A percentile compares a stretch with the other conserved stretches of the same genome.
Conservation (phyloP, 331 rosid genomes). For the Stylosanthes scabra region DNA sequence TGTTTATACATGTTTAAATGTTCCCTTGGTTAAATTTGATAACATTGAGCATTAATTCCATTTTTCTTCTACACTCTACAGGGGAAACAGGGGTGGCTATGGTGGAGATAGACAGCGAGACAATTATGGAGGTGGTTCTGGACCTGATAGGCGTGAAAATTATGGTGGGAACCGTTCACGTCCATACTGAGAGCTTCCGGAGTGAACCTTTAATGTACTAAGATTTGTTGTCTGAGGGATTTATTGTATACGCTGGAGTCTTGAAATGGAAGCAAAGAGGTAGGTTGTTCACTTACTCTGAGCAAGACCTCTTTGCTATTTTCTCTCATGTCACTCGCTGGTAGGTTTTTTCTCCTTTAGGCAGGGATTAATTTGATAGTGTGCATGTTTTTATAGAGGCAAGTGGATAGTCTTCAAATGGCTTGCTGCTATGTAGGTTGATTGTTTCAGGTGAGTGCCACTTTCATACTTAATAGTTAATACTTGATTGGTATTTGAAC, state of each 20-base stretch:
- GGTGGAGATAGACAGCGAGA: slow-evolving; percentile 96
- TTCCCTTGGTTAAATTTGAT: background rate
- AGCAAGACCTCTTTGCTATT: slow-evolving; percentile 73
- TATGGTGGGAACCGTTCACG: slow-evolving; percentile 94
- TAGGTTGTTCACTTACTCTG: slow-evolving; percentile 91
- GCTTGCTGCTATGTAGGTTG: slow-evolving; percentile 99
- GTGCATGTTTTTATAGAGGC: slow-evolving; percentile 97
- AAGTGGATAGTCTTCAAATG: slow-evolving; percentile 93
- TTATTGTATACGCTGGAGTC: slow-evolving; percentile 78
- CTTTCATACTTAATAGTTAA: slow-evolving; percentile 54
- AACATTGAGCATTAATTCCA: slow-evolving; percentile 13
- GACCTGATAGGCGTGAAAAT: slow-evolving; percentile 91
- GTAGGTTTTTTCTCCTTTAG: slow-evolving; percentile 59
- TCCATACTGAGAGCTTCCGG: slow-evolving; percentile 73
- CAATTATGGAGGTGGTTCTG: slow-evolving; percentile 59
- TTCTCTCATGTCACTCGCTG: slow-evolving; percentile 53
- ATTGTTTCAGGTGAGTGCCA: slow-evolving; percentile 98
- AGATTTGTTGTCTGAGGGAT: slow-evolving; percentile 78
- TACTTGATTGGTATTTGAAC: slow-evolving; percentile 50
- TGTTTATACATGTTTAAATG: too few relatives aligned
- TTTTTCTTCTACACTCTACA: slow-evolving; percentile 30
- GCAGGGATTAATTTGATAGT: slow-evolving; percentile 82
- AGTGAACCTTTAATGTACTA: slow-evolving; percentile 78
- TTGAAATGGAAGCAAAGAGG: slow-evolving; percentile 93
- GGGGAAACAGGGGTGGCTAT: slow-evolving; percentile 96